Conservation (phyloP, 306 rosid species). For the Phaseolus lunatus region DNA sequence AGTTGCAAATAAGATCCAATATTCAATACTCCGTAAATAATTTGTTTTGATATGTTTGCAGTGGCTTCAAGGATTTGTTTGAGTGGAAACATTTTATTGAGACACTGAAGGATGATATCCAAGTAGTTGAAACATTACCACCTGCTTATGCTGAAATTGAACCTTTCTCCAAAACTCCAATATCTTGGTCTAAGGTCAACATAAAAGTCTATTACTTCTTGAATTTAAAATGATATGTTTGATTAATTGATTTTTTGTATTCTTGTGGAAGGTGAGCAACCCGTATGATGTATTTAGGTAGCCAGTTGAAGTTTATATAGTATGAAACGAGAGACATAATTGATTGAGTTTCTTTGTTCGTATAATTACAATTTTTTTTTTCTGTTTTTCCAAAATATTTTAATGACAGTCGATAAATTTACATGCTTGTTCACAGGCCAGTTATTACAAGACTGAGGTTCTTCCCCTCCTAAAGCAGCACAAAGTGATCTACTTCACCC, state of each 20-base stretch:
- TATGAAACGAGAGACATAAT: neutral
- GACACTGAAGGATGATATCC: slow-evolving; percentile 73
- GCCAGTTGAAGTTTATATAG: neutral
- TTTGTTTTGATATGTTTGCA: slow-evolving; percentile 50
- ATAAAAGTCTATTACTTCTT: neutral
- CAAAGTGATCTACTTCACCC: slow-evolving; percentile 29
- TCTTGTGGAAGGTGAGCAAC: neutral
- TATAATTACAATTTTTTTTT: neutral
- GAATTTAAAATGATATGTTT: neutral
- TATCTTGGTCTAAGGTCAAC: slow-evolving; percentile 26
- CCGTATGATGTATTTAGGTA: neutral
- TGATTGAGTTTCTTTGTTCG: neutral
- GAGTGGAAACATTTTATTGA: slow-evolving; percentile 78
- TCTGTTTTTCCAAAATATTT: neutral
- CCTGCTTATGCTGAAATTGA: slow-evolving; percentile 64
- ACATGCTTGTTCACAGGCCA: slow-evolving; percentile 3
- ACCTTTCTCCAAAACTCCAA: slow-evolving; percentile 53
- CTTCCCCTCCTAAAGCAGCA: slow-evolving; percentile 20
- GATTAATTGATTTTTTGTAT: neutral
- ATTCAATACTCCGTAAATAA: slow-evolving; percentile 8
- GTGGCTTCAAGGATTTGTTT: slow-evolving; percentile 88
- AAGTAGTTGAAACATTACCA: slow-evolving; percentile 76
- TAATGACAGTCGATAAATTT: neutral
- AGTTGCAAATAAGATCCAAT: slow-evolving; percentile 2
- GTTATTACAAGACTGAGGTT: slow-evolving; percentile 21